Evolutionary conservation across 1,139 yeast species (phyloP), one percentile per base, ranked within the genome.

Genomic region (Kurtzmaniella quercitrusa): DNA sequence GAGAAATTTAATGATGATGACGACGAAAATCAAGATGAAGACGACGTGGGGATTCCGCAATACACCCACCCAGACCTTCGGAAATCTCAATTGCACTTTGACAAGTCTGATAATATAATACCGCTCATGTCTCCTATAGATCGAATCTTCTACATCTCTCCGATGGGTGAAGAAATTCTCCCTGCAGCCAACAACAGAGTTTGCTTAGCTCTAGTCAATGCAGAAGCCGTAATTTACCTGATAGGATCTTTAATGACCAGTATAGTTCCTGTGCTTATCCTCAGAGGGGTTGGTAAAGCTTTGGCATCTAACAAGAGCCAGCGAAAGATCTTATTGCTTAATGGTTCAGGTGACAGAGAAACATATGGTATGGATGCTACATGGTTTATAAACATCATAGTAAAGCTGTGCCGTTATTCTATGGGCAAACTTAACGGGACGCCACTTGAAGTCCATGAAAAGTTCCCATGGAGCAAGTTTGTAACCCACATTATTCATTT

Each of bases 191-290:
- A 85, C 51, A 65, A 80, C 6, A 69, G 87, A 46, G 93, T 85
- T 0, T 60, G 79, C 1, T 61, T 77, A 0, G 71, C 79, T 18
- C 60, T 89, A 2, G 59, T 73, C 17, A 58, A 67, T 10, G 70
- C 86, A 0, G 77, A 82, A 41, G 73, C 77, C 12, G 63, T 90
- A 0, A 70, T 91, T 0, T 89, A 82, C 57, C 86, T 95, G 1
- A 85, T 91, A 47, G 97, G 97, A 1, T 86, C 95, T 2, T 66
- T 91, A 38, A 85, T 87, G 84, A 90, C 97, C 0, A 86, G 95
- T 46, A 79, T 86, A 8, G 66, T 88, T 2, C 97, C 97, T 0
- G 81, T 89, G 0, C 66, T 89, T 3, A 77, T 88, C 10, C 65
- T 88, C 5, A 80, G 80, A 46, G 95, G 95, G 1, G 75, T 88